Conservation (phyloP, 2,329 filamentous ascomycete species). For the Paecilomyces variotii region DNA sequence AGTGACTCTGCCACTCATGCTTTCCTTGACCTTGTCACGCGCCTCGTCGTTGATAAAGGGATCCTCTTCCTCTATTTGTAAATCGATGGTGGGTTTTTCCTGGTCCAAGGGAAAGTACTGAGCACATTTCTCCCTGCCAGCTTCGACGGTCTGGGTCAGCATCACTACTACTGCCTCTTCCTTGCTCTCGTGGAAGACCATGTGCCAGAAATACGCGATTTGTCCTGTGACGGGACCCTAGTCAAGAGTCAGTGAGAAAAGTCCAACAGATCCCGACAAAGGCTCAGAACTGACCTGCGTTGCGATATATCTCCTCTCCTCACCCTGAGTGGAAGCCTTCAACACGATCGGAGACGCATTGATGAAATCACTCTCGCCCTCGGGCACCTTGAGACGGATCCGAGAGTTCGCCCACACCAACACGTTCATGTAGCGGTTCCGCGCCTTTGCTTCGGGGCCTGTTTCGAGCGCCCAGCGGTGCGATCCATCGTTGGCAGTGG, state of each 20-base stretch:
- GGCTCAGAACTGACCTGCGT: constrained; percentile 54
- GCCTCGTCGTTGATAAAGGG: constrained; percentile 48
- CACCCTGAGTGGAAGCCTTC: constrained; percentile 40
- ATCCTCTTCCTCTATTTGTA: constrained; percentile 26
- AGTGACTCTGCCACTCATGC: constrained; percentile 59
- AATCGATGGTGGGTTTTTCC: constrained; percentile 43
- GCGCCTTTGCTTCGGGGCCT: constrained; percentile 47
- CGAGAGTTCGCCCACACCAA: constrained; percentile 84
- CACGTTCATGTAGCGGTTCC: constrained; percentile 86
- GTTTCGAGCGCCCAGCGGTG: constrained; percentile 53
- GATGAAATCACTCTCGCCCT: constrained; percentile 67
- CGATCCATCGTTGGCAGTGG: constrained; percentile 36
- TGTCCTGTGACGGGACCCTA: constrained; percentile 71
- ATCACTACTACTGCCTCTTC: constrained; percentile 81
- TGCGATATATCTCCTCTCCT: constrained; percentile 65
- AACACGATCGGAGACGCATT: constrained; percentile 69
- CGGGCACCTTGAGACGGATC: constrained; percentile 68
- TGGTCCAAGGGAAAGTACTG: constrained; percentile 69
- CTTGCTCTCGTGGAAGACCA: constrained; percentile 76
- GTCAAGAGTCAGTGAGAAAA: background rate
- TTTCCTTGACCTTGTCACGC: constrained; percentile 56
- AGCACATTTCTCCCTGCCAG: constrained; percentile 71
- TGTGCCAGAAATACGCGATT: constrained; percentile 83
- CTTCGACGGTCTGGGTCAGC: constrained; percentile 83
- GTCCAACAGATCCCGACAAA: background rate